These are phyloP conservation scores for Mallotus repandus DNA, from an alignment of 441 rosid genomes.

Conservation along the genomic window DNA sequence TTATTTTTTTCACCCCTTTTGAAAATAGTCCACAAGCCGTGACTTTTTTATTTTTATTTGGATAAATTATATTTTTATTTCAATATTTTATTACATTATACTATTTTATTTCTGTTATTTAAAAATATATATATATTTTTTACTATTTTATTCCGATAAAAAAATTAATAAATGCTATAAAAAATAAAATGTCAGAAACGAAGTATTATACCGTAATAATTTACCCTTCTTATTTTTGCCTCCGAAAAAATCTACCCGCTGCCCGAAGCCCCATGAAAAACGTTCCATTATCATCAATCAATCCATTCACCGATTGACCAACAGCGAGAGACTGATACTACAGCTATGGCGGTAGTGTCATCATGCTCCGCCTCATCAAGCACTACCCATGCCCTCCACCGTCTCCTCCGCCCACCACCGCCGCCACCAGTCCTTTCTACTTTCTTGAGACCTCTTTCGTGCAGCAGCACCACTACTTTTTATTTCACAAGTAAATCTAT, in stretches of 20 bases:
- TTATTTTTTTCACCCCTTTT: too few species aligned
- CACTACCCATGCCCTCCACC: conserved; percentile 34
- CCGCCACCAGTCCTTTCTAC: conserved; percentile 23
- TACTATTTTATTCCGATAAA: too few species aligned
- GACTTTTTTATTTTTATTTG: too few species aligned
- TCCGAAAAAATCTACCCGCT: not conserved
- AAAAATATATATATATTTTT: too few species aligned
- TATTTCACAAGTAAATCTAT: conserved; percentile 4
- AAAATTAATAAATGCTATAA: too few species aligned
- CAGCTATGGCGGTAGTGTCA: conserved; percentile 40
- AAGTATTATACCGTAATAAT: too few species aligned
- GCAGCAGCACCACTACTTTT: conserved; percentile 25
- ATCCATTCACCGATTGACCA: not conserved
- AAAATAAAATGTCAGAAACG: too few species aligned
- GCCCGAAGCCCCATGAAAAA: not conserved
- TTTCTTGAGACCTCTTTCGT: conserved; percentile 33
- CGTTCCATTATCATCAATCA: not conserved
- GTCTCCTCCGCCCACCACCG: conserved; percentile 13
- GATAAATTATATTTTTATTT: too few species aligned
- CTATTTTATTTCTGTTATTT: too few species aligned
- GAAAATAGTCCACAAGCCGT: too few species aligned
- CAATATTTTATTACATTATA: too few species aligned
- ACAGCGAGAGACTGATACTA: not conserved
- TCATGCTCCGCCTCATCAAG: conserved; percentile 21
- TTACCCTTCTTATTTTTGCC: too few species aligned